These are phyloP conservation scores for Fusarium brevicatenulatum DNA, from an alignment of 2,329 filamentous ascomycete species.

Conservation along the genomic window DNA sequence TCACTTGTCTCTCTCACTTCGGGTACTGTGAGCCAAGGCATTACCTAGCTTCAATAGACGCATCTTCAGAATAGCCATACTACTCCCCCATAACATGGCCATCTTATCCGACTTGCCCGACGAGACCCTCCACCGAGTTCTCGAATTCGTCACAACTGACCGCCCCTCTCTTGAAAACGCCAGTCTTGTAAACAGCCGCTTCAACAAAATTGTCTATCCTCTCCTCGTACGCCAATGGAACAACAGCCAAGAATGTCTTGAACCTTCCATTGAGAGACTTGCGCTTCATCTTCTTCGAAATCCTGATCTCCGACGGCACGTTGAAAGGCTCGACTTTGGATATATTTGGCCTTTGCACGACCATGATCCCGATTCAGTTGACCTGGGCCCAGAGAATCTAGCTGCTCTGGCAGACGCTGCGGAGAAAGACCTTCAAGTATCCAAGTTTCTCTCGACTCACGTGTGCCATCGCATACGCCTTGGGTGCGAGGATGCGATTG, in stretches of 20 bases:
- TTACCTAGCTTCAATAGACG: too few species aligned
- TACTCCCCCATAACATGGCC: accelerated
- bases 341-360: not conserved
- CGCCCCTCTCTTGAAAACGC: not conserved
- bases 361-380: not conserved
- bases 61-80: not conserved
- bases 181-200: not conserved
- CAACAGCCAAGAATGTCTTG: not conserved
- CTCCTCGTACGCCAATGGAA: not conserved
- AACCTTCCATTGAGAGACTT: not conserved
- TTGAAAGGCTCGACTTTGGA: not conserved
- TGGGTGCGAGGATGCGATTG: not conserved
- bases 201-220: not conserved
- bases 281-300: not conserved
- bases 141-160: accelerated
- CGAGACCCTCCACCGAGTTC: not conserved
- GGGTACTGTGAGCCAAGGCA: not conserved
- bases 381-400: not conserved
- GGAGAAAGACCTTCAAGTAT: not conserved
- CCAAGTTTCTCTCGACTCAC: accelerated
- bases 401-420: not conserved
- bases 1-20: not conserved
- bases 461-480: not conserved
- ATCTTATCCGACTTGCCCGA: not conserved
- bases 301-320: not conserved